Evolutionary conservation across 371 early-diverging fungal species (phyloP), one percentile per base, ranked within the genome.

Genomic region (Coemansia sp.): DNA sequence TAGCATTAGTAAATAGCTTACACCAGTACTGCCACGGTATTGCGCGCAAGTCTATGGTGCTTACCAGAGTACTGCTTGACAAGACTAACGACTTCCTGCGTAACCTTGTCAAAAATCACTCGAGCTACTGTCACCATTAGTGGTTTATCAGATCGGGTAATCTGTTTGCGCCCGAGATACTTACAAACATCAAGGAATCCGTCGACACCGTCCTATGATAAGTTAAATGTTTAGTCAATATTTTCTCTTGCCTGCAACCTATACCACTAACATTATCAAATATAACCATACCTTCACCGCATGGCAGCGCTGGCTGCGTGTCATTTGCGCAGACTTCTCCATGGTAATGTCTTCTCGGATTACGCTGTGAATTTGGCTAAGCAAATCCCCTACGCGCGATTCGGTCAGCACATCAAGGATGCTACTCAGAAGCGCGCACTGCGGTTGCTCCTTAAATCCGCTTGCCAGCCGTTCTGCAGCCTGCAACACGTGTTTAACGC

Each of bases 151-250:
- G n/a, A 0, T 1, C 16, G 13, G 5, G 10, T 26, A 8, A 13
- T 32, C 0, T 38, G n/a, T 38, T 35, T 9, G 26, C 13, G 31
- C 14, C 10, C 10, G 31, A 5, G 4, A 8, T 45, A 68, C 81
- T 76, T 84, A 84, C 90, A 92, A 43, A 96, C 93, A 74, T 96
- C 96, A 11, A 96, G 83, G 39, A 96, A 79, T 0, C 93, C 93
- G 70, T 92, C 92, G 40, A 88, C 84, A 0, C 93, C 93, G 5
- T 92, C 84, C 86, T 90, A 57, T 1, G 60, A 13, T 14, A 34
- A 10, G 5, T 36, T 14, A 16, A 26, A 30, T n/a, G 20, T 32
- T 41, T 26, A 26, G 26, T 26, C 26, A 26, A 26, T 26, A 26
- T 26, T 26, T 26, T 26, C 1, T 26, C 26, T 26, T 26, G 26